These are phyloP conservation scores for Ottelia alismoides DNA, from an alignment of 106 monocot species.

Conservation along the genomic window DNA sequence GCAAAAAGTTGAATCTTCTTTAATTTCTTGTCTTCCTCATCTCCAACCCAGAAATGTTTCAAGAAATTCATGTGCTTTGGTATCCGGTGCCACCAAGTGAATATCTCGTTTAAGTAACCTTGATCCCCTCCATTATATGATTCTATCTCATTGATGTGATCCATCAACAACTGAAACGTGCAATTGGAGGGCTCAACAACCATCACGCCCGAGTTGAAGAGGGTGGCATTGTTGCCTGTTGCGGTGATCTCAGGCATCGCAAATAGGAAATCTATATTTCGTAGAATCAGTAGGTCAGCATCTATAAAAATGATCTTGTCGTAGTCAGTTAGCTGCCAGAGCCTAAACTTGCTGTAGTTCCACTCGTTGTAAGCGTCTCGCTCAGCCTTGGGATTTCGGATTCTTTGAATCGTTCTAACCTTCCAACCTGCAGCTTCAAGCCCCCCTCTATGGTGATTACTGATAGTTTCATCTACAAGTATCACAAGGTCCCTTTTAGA, in stretches of 20 bases:
- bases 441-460: conserved; percentile 25
- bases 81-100: conserved; percentile 78
- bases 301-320: conserved; percentile 66
- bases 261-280: conserved; percentile 49
- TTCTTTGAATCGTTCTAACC: conserved; percentile 32
- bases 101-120: conserved; percentile 78
- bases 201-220: conserved; percentile 73
- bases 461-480: conserved; percentile 44
- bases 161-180: conserved; percentile 47
- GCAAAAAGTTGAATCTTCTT: conserved; percentile 45
- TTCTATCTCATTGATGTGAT: conserved; percentile 42
- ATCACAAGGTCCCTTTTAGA: conserved; percentile 47
- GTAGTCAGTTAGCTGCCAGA: conserved; percentile 60
- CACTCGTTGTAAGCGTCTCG: conserved; percentile 49
- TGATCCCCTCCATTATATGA: conserved; percentile 84
- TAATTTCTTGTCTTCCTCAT: conserved; percentile 28
- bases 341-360: conserved; percentile 74
- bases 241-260: conserved; percentile 52
- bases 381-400: conserved; percentile 50
- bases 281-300: conserved; percentile 43
- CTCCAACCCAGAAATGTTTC: conserved; percentile 76
- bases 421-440: conserved; percentile 60
- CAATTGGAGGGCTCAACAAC: conserved; percentile 54
- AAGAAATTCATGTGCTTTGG: conserved; percentile 69
- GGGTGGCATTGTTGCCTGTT: conserved; percentile 37